These are phyloP conservation scores for Agapanthus africanus DNA, from an alignment of 106 monocot genomes.

Conservation along the genomic window DNA sequence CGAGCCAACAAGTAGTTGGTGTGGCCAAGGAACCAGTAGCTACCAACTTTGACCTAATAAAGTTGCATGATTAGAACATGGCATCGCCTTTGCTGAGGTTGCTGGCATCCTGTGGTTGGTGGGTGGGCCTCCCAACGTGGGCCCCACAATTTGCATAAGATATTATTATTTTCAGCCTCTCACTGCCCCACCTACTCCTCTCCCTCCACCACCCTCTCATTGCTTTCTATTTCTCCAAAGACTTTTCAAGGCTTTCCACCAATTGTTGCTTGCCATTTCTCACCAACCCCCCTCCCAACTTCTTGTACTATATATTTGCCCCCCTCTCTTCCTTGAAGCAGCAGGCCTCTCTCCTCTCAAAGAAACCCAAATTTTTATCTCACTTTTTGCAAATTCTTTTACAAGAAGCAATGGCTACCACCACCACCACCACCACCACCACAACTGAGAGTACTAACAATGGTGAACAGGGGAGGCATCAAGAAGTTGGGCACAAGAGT, in stretches of 20 bases:
- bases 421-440: background rate
- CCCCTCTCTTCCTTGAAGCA: background rate
- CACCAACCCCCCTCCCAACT: background rate
- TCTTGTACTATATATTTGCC: conserved; percentile 3
- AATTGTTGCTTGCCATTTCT: background rate
- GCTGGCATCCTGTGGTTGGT: conserved; percentile 8
- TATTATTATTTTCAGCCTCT: background rate
- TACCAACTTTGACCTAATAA: background rate
- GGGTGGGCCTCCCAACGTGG: background rate
- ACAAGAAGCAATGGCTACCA: background rate
- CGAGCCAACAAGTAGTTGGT: too few species aligned
- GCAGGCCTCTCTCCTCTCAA: background rate
- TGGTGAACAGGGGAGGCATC: conserved; percentile 23
- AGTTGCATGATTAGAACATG: too few species aligned
- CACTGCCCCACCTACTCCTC: background rate
- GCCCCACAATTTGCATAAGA: background rate
- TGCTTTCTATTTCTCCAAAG: background rate
- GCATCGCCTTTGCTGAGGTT: background rate
- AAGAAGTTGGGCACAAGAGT: conserved; percentile 66
- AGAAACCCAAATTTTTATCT: background rate
- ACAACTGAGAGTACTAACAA: background rate
- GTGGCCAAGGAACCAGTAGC: too few species aligned
- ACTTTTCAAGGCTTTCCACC: background rate
- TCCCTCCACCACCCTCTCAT: background rate
- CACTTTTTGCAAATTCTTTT: background rate